phyloP scores from a whole-genome alignment of 2,329 filamentous ascomycete genomes.

The Aspergillus sp. region DNA sequence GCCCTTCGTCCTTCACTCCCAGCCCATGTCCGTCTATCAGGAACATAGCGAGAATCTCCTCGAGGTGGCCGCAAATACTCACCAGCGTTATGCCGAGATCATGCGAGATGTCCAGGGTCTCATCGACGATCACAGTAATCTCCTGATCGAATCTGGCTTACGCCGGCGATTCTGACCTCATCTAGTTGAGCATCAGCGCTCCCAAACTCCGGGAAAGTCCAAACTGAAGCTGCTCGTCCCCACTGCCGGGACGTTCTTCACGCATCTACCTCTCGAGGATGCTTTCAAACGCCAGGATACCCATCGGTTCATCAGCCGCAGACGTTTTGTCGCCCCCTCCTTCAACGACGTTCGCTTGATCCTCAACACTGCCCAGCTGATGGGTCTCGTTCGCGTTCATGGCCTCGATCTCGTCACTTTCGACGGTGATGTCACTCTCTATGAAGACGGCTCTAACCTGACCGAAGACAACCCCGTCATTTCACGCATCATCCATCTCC shows the following conservation, averaged over 20 bases:
- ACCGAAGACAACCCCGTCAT: conserved; percentile 70
- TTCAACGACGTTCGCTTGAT: conserved; percentile 95
- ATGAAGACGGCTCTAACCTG: conserved; percentile 77
- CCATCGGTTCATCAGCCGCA: conserved; percentile 75
- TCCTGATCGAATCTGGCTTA: not conserved
- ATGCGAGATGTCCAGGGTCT: conserved; percentile 87
- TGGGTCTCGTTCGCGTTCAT: conserved; percentile 70
- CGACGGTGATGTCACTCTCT: conserved; percentile 94
- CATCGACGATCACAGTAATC: conserved; percentile 77
- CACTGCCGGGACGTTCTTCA: conserved; percentile 88
- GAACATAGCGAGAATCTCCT: conserved; percentile 53
- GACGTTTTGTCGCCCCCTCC: conserved; percentile 87
- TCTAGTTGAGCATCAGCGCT: conserved; percentile 60
- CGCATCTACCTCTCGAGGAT: conserved; percentile 71
- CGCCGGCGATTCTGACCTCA: conserved; percentile 1
- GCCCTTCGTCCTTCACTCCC: conserved; percentile 91
- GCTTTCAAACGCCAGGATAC: conserved; percentile 87
- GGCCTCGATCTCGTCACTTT: conserved; percentile 82
- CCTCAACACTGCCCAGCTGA: conserved; percentile 87
- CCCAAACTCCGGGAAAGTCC: conserved; percentile 59
- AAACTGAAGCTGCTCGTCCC: conserved; percentile 91
- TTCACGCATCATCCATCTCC: conserved; percentile 55
- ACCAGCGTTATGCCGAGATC: conserved; percentile 86
- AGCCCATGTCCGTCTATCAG: conserved; percentile 80
- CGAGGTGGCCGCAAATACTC: conserved; percentile 69